Percentiles rank a stretch among this genome's conserved stretches.
phyloP scores from a whole-genome alignment of 768 basidiomycete species.

The Dioszegia crocea region DNA sequence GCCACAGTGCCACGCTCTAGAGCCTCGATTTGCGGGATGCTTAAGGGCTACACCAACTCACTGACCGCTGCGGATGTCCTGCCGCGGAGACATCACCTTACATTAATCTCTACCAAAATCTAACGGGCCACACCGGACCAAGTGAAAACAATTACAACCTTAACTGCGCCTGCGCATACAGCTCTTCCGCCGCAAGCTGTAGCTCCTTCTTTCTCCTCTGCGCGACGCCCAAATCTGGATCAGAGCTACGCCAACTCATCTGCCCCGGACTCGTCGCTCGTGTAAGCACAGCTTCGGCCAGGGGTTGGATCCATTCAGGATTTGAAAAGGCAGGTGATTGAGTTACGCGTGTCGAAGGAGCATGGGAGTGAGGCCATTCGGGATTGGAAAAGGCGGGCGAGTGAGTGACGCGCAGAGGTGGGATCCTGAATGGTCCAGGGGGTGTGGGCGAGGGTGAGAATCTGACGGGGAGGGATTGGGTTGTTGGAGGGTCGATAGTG shows the following conservation, averaged over 20 bases:
- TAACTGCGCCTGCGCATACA: constrained; percentile 2
- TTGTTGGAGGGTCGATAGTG: neutral
- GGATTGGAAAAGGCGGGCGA: neutral
- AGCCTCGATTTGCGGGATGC: too few relatives aligned
- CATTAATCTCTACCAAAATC: neutral
- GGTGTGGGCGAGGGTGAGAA: neutral
- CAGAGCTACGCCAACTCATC: neutral
- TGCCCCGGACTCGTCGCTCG: neutral
- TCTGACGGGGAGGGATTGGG: neutral
- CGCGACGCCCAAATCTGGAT: neutral
- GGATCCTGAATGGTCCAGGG: too few relatives aligned
- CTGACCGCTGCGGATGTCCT: too few relatives aligned
- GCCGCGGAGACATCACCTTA: too few relatives aligned
- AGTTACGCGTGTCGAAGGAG: too few relatives aligned
- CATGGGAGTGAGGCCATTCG: too few relatives aligned
- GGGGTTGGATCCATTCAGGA: neutral
- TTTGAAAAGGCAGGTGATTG: neutral
- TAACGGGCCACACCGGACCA: neutral
- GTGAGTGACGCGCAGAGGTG: neutral
- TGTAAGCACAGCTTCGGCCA: neutral
- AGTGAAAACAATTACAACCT: neutral
- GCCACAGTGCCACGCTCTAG: too few relatives aligned
- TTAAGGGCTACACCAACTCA: too few relatives aligned
- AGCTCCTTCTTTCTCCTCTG: neutral
- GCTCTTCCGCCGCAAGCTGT: constrained; percentile 1